Evolutionary conservation across 2,329 filamentous ascomycete species (phyloP).

Genomic region (Stenocarpella maydis): DNA sequence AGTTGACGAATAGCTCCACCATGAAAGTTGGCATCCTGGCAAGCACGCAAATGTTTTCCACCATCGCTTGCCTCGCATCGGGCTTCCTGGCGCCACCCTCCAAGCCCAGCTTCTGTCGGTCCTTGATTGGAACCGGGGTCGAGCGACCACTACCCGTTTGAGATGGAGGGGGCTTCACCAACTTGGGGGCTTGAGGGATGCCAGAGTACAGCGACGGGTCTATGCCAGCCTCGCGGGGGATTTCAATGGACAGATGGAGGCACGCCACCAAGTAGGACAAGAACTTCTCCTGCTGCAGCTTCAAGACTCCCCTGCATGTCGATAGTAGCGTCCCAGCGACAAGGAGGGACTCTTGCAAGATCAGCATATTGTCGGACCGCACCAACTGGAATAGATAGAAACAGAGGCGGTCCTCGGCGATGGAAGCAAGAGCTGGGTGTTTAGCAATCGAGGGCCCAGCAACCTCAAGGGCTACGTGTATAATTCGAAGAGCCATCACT

Average conservation of each 20-base stretch:
- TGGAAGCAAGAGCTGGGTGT: conserved; percentile 84
- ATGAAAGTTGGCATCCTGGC: conserved; percentile 94
- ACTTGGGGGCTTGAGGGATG: conserved; percentile 88
- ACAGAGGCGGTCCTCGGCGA: conserved; percentile 93
- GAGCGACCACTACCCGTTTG: conserved; percentile 81
- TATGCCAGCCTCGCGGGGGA: conserved; percentile 88
- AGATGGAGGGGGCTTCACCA: conserved; percentile 79
- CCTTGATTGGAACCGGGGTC: conserved; percentile 90
- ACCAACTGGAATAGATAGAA: conserved; percentile 96
- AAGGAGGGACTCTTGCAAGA: conserved; percentile 89
- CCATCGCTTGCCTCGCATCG: conserved; percentile 97
- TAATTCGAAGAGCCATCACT: conserved; percentile 96
- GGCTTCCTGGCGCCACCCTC: conserved; percentile 92
- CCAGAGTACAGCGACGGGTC: conserved; percentile 92
- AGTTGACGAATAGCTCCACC: conserved; percentile 96
- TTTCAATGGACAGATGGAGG: conserved; percentile 91
- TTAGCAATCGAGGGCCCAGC: conserved; percentile 93
- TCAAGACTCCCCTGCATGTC: conserved; percentile 88
- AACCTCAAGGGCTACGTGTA: conserved; percentile 96
- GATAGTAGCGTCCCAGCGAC: conserved; percentile 91
- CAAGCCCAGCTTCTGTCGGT: conserved; percentile 89
- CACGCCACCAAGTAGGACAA: conserved; percentile 94
- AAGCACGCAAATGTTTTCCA: conserved; percentile 92
- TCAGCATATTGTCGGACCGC: conserved; percentile 93
- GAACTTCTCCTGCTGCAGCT: conserved; percentile 96